These are phyloP conservation scores for Penicillium cosmopolitanum DNA, from an alignment of 495 filamentous ascomycete genomes.

Conservation along the genomic window DNA sequence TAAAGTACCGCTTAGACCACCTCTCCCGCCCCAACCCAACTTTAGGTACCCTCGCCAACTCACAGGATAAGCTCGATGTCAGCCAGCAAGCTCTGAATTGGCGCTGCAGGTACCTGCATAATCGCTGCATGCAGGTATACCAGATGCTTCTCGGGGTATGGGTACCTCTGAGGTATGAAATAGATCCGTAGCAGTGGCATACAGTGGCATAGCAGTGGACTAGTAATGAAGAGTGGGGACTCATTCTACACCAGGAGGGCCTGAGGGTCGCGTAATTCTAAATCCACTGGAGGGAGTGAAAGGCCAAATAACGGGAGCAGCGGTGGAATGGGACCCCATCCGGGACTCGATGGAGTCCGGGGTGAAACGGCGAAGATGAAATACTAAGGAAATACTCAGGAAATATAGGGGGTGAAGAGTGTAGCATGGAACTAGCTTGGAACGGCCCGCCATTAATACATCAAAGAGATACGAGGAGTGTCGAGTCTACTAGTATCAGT, in stretches of 20 bases:
- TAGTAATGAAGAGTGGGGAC: not conserved
- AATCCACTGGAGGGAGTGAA: not conserved
- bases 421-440: no score
- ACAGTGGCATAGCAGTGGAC: not conserved
- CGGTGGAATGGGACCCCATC: no score
- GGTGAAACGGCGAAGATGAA: conserved; percentile 3
- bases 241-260: not conserved
- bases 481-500: no score
- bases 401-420: not conserved
- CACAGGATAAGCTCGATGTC: not conserved
- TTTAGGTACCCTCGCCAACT: not conserved
- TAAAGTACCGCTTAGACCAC: not conserved
- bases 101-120: conserved; percentile 33
- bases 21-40: not conserved
- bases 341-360: not conserved
- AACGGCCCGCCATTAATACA: no score
- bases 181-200: no score
- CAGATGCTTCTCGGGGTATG: not conserved
- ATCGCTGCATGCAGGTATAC: conserved; percentile 23
- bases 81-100: conserved; percentile 1
- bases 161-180: no score
- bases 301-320: not conserved
- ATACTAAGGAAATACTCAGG: not conserved
- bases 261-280: not conserved
- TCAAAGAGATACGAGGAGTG: no score